Base-by-base conservation (phyloP, 495 filamentous ascomycete species). In the Penicillium psychrofluorescens region DNA sequence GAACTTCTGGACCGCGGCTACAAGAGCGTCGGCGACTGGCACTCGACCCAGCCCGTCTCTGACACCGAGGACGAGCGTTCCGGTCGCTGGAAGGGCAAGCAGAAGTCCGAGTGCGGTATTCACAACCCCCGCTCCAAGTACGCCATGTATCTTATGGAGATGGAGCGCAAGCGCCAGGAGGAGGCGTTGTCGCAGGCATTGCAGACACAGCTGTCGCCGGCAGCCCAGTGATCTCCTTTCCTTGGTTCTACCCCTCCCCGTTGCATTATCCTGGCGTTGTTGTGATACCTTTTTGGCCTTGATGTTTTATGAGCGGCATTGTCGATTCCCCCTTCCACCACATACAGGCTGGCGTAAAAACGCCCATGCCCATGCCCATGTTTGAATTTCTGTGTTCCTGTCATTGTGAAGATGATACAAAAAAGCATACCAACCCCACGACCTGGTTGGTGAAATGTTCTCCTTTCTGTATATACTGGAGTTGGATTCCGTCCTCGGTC, bases 11-110 rank as follows among this genome's bases (percentile, higher is more conserved):
- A 97, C 69, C 74, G 71, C 43, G 90, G 94, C 11, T 98, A 98
- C 78, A 96, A 97, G 78, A 92, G 86, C 49, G 74, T 98, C 48
- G 92, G 92, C 49, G 92, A 98, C 67, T 97, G 91, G 86, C 92
- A 98, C 72, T 92, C 86, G 31, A 98, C 92, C 34, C 84, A 83
- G 53, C 91, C 92, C 6, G 86, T 97, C 44, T 80, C 78, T 43
- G 87, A 86, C 42, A 86, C 85, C 44, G 92, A 97, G 67, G 92
- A 96, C 59, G 92, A 98, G 78, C 81, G 92, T n/a, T 84, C 94
- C 10, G 92, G 92, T 31, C 82, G 92, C 44, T 98, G 92, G 92
- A 95, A 95, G 72, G 92, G 92, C 34, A 82, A 87, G 57, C 68
- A 75, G 40, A 98, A 98, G 82, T 89, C 90, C 2, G 92, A 98